Base-by-base conservation (phyloP, 495 filamentous ascomycete species). In the Antarctomyces pellizariae region DNA sequence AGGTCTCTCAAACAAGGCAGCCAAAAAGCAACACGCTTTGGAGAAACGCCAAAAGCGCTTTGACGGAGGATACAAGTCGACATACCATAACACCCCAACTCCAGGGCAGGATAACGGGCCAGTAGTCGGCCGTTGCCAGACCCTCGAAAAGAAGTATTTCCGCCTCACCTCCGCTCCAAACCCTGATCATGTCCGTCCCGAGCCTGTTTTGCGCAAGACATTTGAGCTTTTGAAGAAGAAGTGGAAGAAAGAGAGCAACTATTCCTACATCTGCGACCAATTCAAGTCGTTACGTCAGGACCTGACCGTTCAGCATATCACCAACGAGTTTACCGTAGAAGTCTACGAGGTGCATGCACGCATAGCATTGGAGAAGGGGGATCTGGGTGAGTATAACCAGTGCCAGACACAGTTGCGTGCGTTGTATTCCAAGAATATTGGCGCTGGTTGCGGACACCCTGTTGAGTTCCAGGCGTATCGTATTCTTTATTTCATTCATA, bases 341-440 rank as follows among this genome's bases (percentile, higher is more conserved):
- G 86, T 92, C 25, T 99, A 99, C 49, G 86, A 99, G 57, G 80
- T 83, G 33, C 89, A 99, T 54, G 89, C 84, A 28, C 71, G 86
- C 22, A 95, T 99, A 54, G 86, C 86, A 34, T 57, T 99, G 46
- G 86, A 99, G 59, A 93, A 89, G 64, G 82, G 75, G 47, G 86
- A 99, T 61, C 64, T 93, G 56, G 84, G 86, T 99, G 86, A 99
- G 86, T 99, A 95, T 80, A 99, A 99, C 60, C 86, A 99, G 65
- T 99, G 86, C 50, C 89, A 95, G 58, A 92, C 86, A 34, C 86
- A 95, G 56, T 64, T 99, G 43, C 74, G 76, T 43, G 76, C 72
- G 31, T 58, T 99, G 38, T 93, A 99, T 48, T 60, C 62, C 46
- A 65, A 75, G 51, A 71, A 75, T 36, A 56, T 91, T 35, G 77